Base-by-base conservation (phyloP, 768 basidiomycete species). In the Trametes cinnabarina region DNA sequence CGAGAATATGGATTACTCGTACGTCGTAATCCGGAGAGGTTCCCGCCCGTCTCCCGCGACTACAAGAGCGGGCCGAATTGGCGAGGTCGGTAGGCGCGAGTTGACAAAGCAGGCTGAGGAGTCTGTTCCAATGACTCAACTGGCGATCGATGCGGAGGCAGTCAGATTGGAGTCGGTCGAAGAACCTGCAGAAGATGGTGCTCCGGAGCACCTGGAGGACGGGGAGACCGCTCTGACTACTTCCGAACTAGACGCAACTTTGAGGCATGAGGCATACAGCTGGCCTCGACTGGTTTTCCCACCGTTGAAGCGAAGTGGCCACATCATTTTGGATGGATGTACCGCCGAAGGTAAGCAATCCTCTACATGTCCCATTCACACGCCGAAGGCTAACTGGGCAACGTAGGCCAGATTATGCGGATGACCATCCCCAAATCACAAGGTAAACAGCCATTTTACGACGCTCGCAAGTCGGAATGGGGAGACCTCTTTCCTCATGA, bases 401-500 rank as follows among this genome's bases (percentile, higher is more conserved):
- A 35, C 50, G n/a, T 66, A 97, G 96, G 90, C 30, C 87, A 91
- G 73, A 88, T 98, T 46, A 89, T 94, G 82, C 86, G 96, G 5
- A 76, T 95, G 72, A 96, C 90, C 4, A 86, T 96, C 37, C 91
- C 96, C 0, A 94, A 85, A 64, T 95, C 92, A 2, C 94, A 95
- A 74, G 94, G 94, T n/a, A 95, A 93, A 71, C 94, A 98, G 66
- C 81, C 84, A 0, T 99, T 85, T 69, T 94, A 98, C 68, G 97
- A 98, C 70, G 94, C 95, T 2, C 86, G 95, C 34, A 98, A 98
- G 74, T 86, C 91, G 0, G 74, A 72, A 10, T 98, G 96, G 95
- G 97, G 97, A 19, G 97, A 98, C 69, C 77, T 92, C 22, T 98
- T 98, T 73, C 97, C 97, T 20, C 95, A 98, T 68, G 73, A 77